These are phyloP conservation scores for Blastomyces silverae DNA, from an alignment of 2,329 filamentous ascomycete genomes.

Conservation along the genomic window DNA sequence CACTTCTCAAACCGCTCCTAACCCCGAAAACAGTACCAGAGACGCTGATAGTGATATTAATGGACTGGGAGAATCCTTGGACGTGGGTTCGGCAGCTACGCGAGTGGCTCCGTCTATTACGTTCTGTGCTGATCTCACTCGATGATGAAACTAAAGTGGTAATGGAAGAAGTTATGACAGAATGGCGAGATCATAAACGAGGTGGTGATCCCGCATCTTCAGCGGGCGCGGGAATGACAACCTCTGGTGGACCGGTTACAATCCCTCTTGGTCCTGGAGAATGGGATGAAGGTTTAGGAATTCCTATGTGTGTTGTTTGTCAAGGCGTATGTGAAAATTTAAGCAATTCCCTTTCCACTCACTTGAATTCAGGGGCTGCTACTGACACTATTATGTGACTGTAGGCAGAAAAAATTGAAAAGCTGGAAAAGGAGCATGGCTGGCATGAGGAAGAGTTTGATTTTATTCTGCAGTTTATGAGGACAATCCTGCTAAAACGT, in stretches of 20 bases:
- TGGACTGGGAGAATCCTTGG: slow-evolving; percentile 95
- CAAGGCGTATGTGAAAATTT: slow-evolving; percentile 62
- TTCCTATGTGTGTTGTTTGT: slow-evolving; percentile 90
- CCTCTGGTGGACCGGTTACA: slow-evolving; percentile 59
- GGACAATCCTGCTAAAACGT: slow-evolving; percentile 84
- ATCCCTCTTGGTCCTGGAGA: slow-evolving; percentile 80
- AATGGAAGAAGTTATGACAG: slow-evolving; percentile 77
- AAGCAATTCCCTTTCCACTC: background rate
- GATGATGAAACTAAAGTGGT: slow-evolving; percentile 69
- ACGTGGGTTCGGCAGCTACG: slow-evolving; percentile 82
- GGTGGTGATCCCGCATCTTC: slow-evolving; percentile 54
- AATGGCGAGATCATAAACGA: slow-evolving; percentile 70
- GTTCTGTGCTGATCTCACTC: slow-evolving; percentile 66
- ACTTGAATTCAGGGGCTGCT: slow-evolving; percentile 10
- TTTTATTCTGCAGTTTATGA: slow-evolving; percentile 84
- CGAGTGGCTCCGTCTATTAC: slow-evolving; percentile 80
- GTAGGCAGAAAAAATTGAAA: slow-evolving; percentile 81
- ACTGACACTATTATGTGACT: slow-evolving; percentile 22
- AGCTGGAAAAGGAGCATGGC: slow-evolving; percentile 76
- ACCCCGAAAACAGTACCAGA: slow-evolving; percentile 77
- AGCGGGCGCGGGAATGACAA: slow-evolving; percentile 47
- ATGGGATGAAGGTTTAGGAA: slow-evolving; percentile 81
- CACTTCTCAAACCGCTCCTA: slow-evolving; percentile 74
- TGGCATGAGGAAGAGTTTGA: slow-evolving; percentile 98
- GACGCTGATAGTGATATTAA: slow-evolving; percentile 79